Evolutionary conservation across 345 rosid species (phyloP), one percentile per base, ranked within the genome.

Genomic region (Microthlaspi erraticum): DNA sequence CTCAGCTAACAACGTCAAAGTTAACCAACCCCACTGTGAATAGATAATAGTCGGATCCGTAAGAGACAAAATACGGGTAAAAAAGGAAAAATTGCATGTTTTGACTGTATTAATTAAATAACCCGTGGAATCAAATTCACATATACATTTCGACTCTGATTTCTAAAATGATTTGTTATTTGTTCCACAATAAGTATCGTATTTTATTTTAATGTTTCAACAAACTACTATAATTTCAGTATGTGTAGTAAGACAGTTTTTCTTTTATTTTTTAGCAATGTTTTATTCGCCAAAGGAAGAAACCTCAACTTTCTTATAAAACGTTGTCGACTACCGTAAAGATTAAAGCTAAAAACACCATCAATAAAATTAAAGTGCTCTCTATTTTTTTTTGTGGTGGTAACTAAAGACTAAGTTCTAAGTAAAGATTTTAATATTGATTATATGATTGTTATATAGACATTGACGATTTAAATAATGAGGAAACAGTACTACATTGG

Each of bases 241-340:
- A 23, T 12, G 34, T 17, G 31, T 1, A 14, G 6, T 44, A 38
- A 6, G 9, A 62, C 32, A 6, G 10, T 26, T 42, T 44, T 44
- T 61, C 17, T 32, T 2, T 5, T n/a, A n/a, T n/a, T 1, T 23
- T 37, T 14, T 23, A 41, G 9, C 31, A 10, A 7, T 52, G 29
- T 26, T 26, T 10, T 54, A 8, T 39, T 8, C 18, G 1, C 11
- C 4, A 17, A 8, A 11, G 36, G 36, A 29, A 23, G 16, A 54
- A 23, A 23, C 26, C 42, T 31, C 58, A 37, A 26, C 7, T 17
- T 60, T 19, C 3, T 32, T 17, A n/a, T 38, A 31, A 64, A 70
- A 29, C 31, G 26, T 57, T 50, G 72, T 73, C 66, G 60, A 48
- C 36, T 66, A 23, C 64, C 23, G 41, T 51, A 51, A 60, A 74